Evolutionary conservation across 208 protist species (phyloP), one percentile per base, ranked within the genome.

Genomic region (Wallacemonas sp.): DNA sequence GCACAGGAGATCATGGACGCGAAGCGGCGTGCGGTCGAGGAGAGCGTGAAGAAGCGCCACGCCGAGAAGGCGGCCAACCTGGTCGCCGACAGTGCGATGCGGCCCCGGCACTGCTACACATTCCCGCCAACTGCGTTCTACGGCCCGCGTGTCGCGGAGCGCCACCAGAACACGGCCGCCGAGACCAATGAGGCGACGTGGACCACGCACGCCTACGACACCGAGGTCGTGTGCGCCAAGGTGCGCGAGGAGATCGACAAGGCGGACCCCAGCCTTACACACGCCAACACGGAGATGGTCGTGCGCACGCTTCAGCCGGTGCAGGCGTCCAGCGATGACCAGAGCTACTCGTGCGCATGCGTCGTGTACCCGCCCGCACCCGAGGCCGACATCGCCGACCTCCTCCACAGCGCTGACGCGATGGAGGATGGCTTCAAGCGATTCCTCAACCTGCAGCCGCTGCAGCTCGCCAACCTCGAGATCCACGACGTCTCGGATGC

Each of bases 401-500:
- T 86, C 32, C 74, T 91, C 2, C 56, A 57, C 36, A 79, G 46
- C 65, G 19, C 46, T 21, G 49, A 49, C 1, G 44, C 47, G 2
- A 64, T 78, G 21, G 79, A 87, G 61, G 76, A 83, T 19, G 73
- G 74, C 39, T 78, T 81, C 55, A 76, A 71, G 34, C 61, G 61
- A 21, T 91, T 79, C 54, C 75, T 91, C 49, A 88, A 85, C 62
- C 61, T 91, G 62, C 85, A 91, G 63, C 81, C 85, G 17, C 83
- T 91, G 81, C 77, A 80, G 71, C 62, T 88, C 39, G 85, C 74
- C 17, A 81, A 80, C 43, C 64, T 80, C 27, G 77, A 83, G 44
- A 61, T 85, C 34, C 56, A 80, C 36, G 72, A 80, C 32, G 65
- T 89, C 26, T 49, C 74, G 3, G 76, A 78, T 36, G 46, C 44